Base-by-base conservation (phyloP, 1,139 yeast species). In the Barnettozyma hawaiiensis region DNA sequence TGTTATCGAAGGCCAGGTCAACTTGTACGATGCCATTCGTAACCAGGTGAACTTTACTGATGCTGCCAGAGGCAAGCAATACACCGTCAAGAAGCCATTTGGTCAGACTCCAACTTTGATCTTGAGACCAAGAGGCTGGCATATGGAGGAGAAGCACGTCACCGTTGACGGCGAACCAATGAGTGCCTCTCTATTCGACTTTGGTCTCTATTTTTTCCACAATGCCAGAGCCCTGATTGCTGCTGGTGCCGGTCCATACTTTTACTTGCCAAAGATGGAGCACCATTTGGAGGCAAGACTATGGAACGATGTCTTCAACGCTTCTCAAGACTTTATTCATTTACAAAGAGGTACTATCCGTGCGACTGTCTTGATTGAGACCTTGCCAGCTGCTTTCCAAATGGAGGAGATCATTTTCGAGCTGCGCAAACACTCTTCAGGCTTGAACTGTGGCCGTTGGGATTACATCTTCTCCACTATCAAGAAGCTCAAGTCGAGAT, bases 81-180 rank as follows among this genome's bases (percentile, higher is more conserved):
- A 83, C 66, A 65, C 69, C 54, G 69, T 78, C 56, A 52, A 53
- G 7, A 58, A 59, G 27, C 67, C 72, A 24, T 71, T 75, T 40
- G 73, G 75, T 24, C 67, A 82, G 60, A 63, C 68, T 24, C 92
- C 92, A 47, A 83, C 92, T 39, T 71, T 84, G 63, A 79, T 84
- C 66, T 87, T 83, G 48, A 77, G 94, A 61, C 92, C 94, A 51
- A 77, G 94, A 64, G 94, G 94, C 44, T 84, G 94, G 94, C 94
- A 84, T 64, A 72, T 84, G 63, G 76, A 72, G 39, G 94, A 84
- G 65, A 76, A 74, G 63, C 92, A 84, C 62, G 74, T 84, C 47
- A 58, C 71, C 40, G 81, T 84, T 51, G 92, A 84, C 58, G 90
- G 89, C 41, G 81, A 80, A 64, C 83, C 86, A 44, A 76, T 83